Conservation (phyloP, 23 red algal species). For the Gracilariopsis chorda region DNA sequence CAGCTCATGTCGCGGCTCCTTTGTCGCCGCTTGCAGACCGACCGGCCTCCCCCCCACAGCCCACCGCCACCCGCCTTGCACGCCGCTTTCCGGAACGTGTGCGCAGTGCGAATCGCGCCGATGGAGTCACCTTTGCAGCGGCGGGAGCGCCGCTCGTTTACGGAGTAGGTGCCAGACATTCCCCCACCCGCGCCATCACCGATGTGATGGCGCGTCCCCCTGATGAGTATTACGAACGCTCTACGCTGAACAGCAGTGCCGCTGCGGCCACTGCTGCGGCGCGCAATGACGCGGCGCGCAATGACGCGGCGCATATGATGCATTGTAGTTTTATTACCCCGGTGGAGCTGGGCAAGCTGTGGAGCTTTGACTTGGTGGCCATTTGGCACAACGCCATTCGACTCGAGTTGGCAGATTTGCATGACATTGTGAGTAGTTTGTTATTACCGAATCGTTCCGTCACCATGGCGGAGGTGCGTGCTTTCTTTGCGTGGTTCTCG, state of each 20-base stretch:
- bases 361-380: conserved; percentile 6
- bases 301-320: background rate
- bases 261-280: background rate
- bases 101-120: background rate
- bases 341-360: conserved; percentile 3
- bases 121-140: no score
- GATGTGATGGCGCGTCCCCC: background rate
- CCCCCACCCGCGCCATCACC: background rate
- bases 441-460: background rate
- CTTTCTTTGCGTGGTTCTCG: conserved; percentile 39
- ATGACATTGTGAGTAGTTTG: background rate
- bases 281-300: background rate
- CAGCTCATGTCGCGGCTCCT: background rate
- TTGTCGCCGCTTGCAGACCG: background rate
- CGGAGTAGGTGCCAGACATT: no score
- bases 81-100: background rate
- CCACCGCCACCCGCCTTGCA: background rate
- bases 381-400: conserved; percentile 36
- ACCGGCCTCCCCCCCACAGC: background rate
- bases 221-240: background rate
- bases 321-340: background rate
- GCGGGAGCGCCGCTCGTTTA: background rate
- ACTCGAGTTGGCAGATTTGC: conserved; percentile 12
- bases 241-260: background rate
- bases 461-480: background rate